Percentiles rank a stretch among this genome's conserved stretches.
Evolutionary conservation across 2,329 filamentous ascomycete species (phyloP).

Genomic region (Fonsecaea monophora): DNA sequence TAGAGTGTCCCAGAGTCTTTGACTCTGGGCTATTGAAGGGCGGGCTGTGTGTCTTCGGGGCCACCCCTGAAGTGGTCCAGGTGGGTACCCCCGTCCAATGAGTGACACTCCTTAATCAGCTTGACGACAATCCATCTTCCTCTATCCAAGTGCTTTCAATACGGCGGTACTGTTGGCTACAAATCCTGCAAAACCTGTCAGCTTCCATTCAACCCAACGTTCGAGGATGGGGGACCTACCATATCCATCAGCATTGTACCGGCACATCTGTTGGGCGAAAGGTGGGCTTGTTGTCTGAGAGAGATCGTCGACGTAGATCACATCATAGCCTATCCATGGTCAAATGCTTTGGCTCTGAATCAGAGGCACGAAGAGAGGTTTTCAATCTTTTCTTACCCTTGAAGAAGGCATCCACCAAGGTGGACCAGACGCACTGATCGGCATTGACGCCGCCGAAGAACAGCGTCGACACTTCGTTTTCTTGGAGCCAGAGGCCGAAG

Average conservation of each 20-base stretch:
- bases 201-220: neutral
- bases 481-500: constrained; percentile 51
- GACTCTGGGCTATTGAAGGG: too few relatives aligned
- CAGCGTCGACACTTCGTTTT: constrained; percentile 54
- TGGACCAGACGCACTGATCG: constrained; percentile 66
- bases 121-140: neutral
- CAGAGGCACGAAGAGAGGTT: neutral
- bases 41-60: too few relatives aligned
- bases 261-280: constrained; percentile 22
- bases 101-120: neutral
- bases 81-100: neutral
- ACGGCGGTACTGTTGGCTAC: constrained; percentile 27
- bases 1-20: too few relatives aligned
- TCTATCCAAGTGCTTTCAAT: constrained; percentile 26
- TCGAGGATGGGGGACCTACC: constrained; percentile 7
- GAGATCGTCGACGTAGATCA: constrained; percentile 61
- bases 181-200: constrained; percentile 23
- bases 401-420: constrained; percentile 61
- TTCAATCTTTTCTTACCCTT: constrained; percentile 46
- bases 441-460: constrained; percentile 67
- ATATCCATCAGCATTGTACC: constrained; percentile 28
- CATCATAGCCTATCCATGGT: constrained; percentile 52
- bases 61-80: neutral
- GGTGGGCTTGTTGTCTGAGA: constrained; percentile 55
- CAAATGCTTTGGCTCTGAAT: neutral